Evolutionary conservation across 305 asterid species (phyloP), one percentile per base, ranked within the genome.

Genomic region (Andrographis paniculata): DNA sequence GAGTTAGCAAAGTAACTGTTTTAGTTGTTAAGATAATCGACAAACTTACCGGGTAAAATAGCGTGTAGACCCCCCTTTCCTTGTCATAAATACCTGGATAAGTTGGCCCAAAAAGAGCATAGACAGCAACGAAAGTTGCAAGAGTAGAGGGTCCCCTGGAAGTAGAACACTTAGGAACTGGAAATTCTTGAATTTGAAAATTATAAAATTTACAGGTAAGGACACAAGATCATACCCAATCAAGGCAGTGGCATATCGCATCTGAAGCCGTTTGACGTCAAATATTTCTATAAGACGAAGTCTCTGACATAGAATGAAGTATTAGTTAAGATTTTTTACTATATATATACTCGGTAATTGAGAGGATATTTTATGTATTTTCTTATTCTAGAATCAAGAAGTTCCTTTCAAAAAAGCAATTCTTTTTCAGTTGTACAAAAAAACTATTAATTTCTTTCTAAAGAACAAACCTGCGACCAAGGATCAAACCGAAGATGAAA

Each of bases 51-150:
- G 95, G 97, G 68, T 88, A 88, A 73, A 84, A 84, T 31, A 88
- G 61, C 13, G 94, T 88, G 76, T 88, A 88, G 33, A 75, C 69
- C 18, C 93, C 79, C 76, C 95, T 62, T 45, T 66, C 92, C 67
- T 76, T 74, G 66, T 88, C 97, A 42, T 76, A 88, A 30, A 71
- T 75, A 63, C 95, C 97, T 50, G 97, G 95, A 69, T 79, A 88
- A 27, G 95, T 88, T 0, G 95, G 95, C 65, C 97, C 95, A 51
- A 88, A 88, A 53, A 84, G 82, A 41, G 85, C 79, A 69, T 88
- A 88, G 31, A 88, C 94, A n/a, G 95, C 94, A 11, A 84, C 95
- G 74, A 84, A 88, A 50, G 97, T 88, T n/a, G 95, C 97, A 6
- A 84, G 70, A 28, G 84, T 81, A 17, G 97, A 81, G 0, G 89